Evolutionary conservation across 2,329 filamentous ascomycete genomes (phyloP).

Genomic region (Xylogone sp.): DNA sequence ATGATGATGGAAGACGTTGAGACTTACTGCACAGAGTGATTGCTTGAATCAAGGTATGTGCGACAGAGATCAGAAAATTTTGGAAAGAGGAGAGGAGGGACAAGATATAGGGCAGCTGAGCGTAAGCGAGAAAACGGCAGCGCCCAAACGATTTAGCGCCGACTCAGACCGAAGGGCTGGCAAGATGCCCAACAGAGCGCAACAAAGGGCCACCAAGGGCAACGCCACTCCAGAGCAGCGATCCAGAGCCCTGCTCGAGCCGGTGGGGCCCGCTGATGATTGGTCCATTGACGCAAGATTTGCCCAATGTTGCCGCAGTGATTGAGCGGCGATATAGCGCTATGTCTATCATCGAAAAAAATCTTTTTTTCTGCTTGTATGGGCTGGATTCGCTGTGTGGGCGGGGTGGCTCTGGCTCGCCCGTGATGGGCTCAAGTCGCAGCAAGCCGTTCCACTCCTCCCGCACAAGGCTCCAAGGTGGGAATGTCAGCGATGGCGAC

Average conservation of each 20-base stretch:
- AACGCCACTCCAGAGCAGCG: neutral
- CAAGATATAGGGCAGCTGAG: neutral
- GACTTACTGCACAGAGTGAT: constrained; percentile 28
- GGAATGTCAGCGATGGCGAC: neutral
- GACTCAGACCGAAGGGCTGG: neutral
- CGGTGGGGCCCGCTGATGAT: neutral
- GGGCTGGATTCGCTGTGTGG: neutral
- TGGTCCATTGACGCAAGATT: neutral
- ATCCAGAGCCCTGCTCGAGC: neutral
- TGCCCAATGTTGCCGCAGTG: neutral
- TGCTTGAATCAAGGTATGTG: constrained; percentile 29
- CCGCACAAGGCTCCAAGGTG: neutral
- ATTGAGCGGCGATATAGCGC: neutral
- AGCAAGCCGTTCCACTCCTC: neutral
- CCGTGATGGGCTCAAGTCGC: neutral
- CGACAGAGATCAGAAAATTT: constrained; percentile 12
- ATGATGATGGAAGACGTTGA: constrained; percentile 2
- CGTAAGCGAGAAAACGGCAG: neutral
- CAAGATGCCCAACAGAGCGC: neutral
- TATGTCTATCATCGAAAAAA: neutral
- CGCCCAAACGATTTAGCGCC: neutral
- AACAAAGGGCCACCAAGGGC: too few species aligned
- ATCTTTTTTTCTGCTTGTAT: neutral
- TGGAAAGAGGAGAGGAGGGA: constrained; percentile 2
- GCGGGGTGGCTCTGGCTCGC: neutral